Evolutionary conservation across 2,329 filamentous ascomycete species (phyloP), one percentile per base, ranked within the genome.

Genomic region (Nemania sp.): DNA sequence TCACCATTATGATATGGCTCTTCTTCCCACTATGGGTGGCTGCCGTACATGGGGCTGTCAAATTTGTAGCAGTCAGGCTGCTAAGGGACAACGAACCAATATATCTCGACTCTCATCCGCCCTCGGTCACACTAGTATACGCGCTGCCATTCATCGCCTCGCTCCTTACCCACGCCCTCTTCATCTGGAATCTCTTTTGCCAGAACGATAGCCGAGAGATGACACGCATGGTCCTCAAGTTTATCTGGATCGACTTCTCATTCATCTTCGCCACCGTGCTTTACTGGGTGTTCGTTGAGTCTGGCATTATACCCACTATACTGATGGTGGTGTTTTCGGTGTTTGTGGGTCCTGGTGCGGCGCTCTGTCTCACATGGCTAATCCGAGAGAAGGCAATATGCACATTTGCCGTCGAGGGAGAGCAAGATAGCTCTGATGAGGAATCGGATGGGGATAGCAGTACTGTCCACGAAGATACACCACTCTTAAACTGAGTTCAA

Each of bases 221-320:
- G 81, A 86, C 86, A n/a, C 80, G 81, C 41, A 81, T 82, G 13
- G 81, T 80, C 0, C 74, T 83, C 57, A 77, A 76, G 54, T 83
- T 86, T 60, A 80, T 87, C 61, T 80, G 82, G 73, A 81, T 87
- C 54, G 81, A 87, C 67, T 69, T 79, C 5, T 75, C 81, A 26
- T 85, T 83, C 68, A 78, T 86, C 52, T 78, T 76, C 1, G 76
- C 83, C 71, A 86, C 85, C 0, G 81, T 86, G 4, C 69, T 87
- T 35, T 87, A 87, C 74, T 87, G 85, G 85, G 76, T 87, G 38
- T 75, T 86, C 45, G 83, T 85, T 18, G 86, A 87, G 74, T 81
- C 82, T 0, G 85, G 85, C 20, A 82, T 82, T 80, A 75, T 77
- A 8, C 76, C 76, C 5, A 73, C 74, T 4, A 43, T 72, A 1